These are phyloP conservation scores for Leucoagaricus sp. DNA, from an alignment of 1,284 basidiomycete species.

Conservation along the genomic window DNA sequence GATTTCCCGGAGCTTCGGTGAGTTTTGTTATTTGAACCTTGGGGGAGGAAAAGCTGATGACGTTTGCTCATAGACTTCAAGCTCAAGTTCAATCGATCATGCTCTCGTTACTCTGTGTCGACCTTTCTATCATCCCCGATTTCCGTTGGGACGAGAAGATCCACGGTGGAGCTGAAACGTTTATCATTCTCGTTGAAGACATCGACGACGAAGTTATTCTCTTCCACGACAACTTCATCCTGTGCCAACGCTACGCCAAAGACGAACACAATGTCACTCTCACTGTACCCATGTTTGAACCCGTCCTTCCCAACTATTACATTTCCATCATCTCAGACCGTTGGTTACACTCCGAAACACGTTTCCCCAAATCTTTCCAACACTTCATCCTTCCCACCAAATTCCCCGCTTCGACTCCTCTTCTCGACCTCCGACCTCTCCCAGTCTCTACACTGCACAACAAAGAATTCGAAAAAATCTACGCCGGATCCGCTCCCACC, in stretches of 20 bases:
- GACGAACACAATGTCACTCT: conserved; percentile 93
- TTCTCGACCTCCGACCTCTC: conserved; percentile 91
- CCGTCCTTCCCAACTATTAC: conserved; percentile 96
- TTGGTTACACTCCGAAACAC: conserved; percentile 95
- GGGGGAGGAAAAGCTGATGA: conserved; percentile 5
- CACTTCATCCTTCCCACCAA: conserved; percentile 97
- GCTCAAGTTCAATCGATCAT: conserved; percentile 95
- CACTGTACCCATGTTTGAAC: conserved; percentile 95
- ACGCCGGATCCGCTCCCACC: conserved; percentile 72
- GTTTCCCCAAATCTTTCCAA: conserved; percentile 96
- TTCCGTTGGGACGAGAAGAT: conserved; percentile 97
- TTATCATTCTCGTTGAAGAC: conserved; percentile 95
- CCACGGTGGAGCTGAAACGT: conserved; percentile 85
- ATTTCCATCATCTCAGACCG: conserved; percentile 94
- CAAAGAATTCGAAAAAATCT: conserved; percentile 87
- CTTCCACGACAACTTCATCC: conserved; percentile 90
- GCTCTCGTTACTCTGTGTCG: conserved; percentile 82
- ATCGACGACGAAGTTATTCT: conserved; percentile 95
- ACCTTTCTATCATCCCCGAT: conserved; percentile 92
- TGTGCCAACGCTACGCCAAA: conserved; percentile 87
- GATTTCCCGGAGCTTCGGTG: conserved; percentile 95
- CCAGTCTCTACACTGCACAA: conserved; percentile 92
- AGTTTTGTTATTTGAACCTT: conserved; percentile 32
- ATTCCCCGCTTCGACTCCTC: conserved; percentile 90
- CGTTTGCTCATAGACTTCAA: conserved; percentile 57